Base-by-base conservation (phyloP, 2,329 filamentous ascomycete species). In the Colletotrichum simmondsii region DNA sequence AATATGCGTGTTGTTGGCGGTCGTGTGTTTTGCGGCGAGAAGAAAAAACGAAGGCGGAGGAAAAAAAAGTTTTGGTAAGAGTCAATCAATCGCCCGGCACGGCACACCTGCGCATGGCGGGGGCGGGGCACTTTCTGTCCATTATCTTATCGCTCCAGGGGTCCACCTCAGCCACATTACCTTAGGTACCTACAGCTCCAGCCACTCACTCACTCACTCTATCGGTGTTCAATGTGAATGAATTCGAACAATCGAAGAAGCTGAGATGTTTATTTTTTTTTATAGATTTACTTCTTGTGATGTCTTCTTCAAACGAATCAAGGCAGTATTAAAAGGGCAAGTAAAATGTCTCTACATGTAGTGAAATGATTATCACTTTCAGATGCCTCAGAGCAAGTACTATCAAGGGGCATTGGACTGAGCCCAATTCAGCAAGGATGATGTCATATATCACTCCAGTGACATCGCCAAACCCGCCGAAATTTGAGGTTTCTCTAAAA, bases 91-190 rank as follows among this genome's bases (percentile, higher is more conserved):
- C 11, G 52, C 52, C 22, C 11, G 52, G 37, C 37, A 7, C n/a
- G 32, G 32, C 32, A 26, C 52, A 26, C 52, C 24, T 1, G 24
- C 46, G 8, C 28, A 63, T 63, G 46, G 61, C 30, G 61, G 61
- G 61, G 61, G 61, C 61, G 61, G 61, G 42, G 61, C 61, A 63
- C 22, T 63, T n/a, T 32, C 28, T 22, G 46, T 63, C 24, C 14
- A n/a, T 63, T 63, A 63, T 63, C 60, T 63, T 63, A 63, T 63
- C 61, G 32, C n/a, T 12, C 7, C 42, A 53, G 10, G 28, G 46
- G n/a, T 53, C 28, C n/a, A n/a, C 16, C 42, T 49, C 8, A n/a
- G 42, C 42, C 42, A 49, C 42, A 10, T 10, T n/a, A 49, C 26
- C 26, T 28, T n/a, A n/a, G n/a, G n/a, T n/a, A 28, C 26, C 4